Base-by-base conservation (phyloP, 177 flowering plant species). In the Vitis hybrid region DNA sequence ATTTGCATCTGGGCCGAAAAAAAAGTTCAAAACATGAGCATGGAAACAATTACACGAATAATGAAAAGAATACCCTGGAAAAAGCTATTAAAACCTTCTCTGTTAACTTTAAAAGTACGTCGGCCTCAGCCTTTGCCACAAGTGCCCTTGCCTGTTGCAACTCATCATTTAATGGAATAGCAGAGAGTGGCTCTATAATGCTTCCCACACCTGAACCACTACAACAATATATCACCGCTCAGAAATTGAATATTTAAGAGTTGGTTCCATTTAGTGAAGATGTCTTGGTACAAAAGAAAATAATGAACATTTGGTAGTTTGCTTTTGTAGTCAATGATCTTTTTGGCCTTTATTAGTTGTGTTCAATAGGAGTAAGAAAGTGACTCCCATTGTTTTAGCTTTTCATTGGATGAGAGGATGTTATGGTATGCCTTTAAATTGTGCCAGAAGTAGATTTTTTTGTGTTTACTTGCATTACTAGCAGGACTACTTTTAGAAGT, bases 91-190 rank as follows among this genome's bases (percentile, higher is more conserved):
- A 56, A 77, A 94, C 99, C 98, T 91, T 89, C 69, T 84, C 79
- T 51, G 98, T 83, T 78, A 95, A 74, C 80, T 68, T 80, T 65
- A 79, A 75, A 65, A 95, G 95, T 66, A 93, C 96, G 31, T 86
- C 94, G 59, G 79, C 82, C 85, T 95, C 98, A 61, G 96, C 98
- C 80, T 86, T 88, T 19, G 81, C 79, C 4, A 79, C 93, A 51
- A 72, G 76, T 48, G 82, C 86, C 74, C 86, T 89, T 69, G 96
- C 98, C 80, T 78, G 87, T 68, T 87, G 94, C 85, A 95, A 78
- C 71, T 92, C 99, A 75, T 93, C 97, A 82, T 95, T 95, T 69
- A 93, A 62, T 57, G 93, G 90, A 73, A 93, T 87, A 66, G 93
- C 97, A 67, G 90, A 74, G 14, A 95, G 82, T 66, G 99, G 99